Conservation (phyloP, 148 eudicot species). For the Fagopyrum esculentum region DNA sequence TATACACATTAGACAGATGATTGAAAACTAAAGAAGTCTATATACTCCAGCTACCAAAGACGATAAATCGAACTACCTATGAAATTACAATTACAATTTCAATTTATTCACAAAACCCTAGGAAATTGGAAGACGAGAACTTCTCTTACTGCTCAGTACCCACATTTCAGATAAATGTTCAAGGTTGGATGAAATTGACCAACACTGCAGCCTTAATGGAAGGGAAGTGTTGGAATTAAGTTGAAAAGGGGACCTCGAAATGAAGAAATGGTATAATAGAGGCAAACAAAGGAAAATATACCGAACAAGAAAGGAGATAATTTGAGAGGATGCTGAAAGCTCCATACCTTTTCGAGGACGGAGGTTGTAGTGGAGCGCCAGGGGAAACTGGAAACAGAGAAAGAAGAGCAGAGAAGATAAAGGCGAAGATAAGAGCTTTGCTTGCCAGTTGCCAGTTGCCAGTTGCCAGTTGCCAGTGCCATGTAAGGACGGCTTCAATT, state of each 20-base stretch:
- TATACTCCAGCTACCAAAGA: neutral
- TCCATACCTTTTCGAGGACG: neutral
- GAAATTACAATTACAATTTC: neutral
- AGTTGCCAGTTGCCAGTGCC: neutral
- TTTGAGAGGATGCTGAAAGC: neutral
- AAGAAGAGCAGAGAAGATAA: neutral
- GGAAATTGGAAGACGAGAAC: neutral
- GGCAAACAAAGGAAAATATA: neutral
- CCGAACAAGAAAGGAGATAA: neutral
- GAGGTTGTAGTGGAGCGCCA: slow-evolving; percentile 1
- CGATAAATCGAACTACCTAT: neutral
- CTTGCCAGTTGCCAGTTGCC: neutral
- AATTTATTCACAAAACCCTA: neutral
- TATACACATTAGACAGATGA: neutral
- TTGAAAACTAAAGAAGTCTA: neutral
- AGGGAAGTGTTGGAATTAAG: neutral
- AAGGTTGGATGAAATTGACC: neutral
- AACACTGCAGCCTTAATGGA: neutral
- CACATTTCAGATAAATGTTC: neutral
- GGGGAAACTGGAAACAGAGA: slow-evolving; percentile 2
- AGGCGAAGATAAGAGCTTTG: neutral
- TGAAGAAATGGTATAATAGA: neutral
- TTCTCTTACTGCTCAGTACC: neutral
- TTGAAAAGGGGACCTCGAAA: no score
- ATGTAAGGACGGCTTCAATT: neutral